phyloP scores from a whole-genome alignment of 768 basidiomycete species.

The Rhodotorula paludigena region DNA sequence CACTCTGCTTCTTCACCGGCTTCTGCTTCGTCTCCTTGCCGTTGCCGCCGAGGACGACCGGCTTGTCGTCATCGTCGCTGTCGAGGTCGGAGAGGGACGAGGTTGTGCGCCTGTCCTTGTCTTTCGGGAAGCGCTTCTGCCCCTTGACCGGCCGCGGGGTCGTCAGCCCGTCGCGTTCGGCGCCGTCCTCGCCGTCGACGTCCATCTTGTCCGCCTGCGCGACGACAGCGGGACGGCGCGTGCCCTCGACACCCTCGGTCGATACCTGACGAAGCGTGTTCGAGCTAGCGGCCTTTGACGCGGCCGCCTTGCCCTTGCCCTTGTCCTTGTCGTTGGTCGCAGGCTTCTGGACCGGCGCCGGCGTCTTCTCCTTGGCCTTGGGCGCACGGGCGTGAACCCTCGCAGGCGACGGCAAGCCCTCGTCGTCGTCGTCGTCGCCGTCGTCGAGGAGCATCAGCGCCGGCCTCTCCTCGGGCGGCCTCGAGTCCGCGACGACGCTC shows the following conservation, averaged over 20 bases:
- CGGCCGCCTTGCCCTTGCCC: neutral
- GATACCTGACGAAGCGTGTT: too few relatives aligned
- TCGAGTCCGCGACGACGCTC: neutral
- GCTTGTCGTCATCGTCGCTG: neutral
- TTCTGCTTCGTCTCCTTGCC: neutral
- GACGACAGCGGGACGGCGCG: neutral
- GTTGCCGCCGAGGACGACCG: too few relatives aligned
- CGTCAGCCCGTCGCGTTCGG: neutral
- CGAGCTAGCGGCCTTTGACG: too few relatives aligned
- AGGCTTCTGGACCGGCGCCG: neutral
- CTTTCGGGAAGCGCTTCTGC: neutral
- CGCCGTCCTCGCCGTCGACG: neutral
- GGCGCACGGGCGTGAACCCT: neutral
- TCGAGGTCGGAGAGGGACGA: too few relatives aligned
- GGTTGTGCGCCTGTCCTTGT: neutral
- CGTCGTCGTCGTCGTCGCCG: neutral
- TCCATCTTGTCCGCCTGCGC: conserved; percentile 1
- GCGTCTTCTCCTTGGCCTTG: neutral
- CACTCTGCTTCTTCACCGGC: conserved; percentile 15
- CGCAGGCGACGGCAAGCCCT: neutral
- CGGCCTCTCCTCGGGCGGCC: too few relatives aligned
- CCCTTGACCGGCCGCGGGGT: neutral
- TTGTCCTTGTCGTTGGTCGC: neutral
- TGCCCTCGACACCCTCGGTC: too few relatives aligned
- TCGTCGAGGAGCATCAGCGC: neutral